A percentile compares a stretch with the other conserved stretches of the same genome.
Conservation (phyloP, 345 rosid species). For the Crucihimalaya himalaica region DNA sequence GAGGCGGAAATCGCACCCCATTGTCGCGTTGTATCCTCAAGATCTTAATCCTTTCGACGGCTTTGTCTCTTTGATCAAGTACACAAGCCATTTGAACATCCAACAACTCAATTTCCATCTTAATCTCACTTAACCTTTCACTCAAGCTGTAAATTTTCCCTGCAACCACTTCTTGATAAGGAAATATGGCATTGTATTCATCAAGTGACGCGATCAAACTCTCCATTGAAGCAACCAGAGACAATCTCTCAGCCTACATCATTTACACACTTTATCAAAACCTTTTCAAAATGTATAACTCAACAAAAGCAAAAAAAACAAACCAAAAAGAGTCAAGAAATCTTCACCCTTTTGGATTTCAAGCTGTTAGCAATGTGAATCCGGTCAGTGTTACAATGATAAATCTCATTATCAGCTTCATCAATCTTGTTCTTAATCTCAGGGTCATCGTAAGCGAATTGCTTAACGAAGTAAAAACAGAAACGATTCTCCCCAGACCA, state of each 20-base stretch:
- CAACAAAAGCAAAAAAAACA: background rate
- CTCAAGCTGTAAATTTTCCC: constrained; percentile 46
- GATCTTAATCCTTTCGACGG: constrained; percentile 50
- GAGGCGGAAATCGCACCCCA: constrained; percentile 47
- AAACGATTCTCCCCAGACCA: constrained; percentile 65
- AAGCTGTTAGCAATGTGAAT: constrained; percentile 48
- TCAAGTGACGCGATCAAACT: constrained; percentile 46
- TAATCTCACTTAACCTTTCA: constrained; percentile 49
- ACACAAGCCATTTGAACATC: constrained; percentile 51
- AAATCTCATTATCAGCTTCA: constrained; percentile 66
- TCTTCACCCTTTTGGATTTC: constrained; percentile 60
- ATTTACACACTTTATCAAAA: constrained; percentile 21
- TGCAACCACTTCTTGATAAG: constrained; percentile 54
- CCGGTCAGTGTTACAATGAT: constrained; percentile 48
- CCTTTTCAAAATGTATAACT: background rate
- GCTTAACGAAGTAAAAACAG: constrained; percentile 65
- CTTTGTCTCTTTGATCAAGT: constrained; percentile 60
- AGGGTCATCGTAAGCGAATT: constrained; percentile 62
- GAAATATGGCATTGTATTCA: constrained; percentile 43
- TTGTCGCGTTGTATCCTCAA: constrained; percentile 65
- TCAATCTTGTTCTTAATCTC: constrained; percentile 62
- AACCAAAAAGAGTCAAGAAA: too few species aligned
- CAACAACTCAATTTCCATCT: constrained; percentile 53
- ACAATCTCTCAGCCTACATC: constrained; percentile 49
- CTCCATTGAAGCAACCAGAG: constrained; percentile 43